Percentiles rank a stretch among this genome's conserved stretches.
phyloP scores from a whole-genome alignment of 1,284 basidiomycete genomes.

The Pseudozyma thailandica region DNA sequence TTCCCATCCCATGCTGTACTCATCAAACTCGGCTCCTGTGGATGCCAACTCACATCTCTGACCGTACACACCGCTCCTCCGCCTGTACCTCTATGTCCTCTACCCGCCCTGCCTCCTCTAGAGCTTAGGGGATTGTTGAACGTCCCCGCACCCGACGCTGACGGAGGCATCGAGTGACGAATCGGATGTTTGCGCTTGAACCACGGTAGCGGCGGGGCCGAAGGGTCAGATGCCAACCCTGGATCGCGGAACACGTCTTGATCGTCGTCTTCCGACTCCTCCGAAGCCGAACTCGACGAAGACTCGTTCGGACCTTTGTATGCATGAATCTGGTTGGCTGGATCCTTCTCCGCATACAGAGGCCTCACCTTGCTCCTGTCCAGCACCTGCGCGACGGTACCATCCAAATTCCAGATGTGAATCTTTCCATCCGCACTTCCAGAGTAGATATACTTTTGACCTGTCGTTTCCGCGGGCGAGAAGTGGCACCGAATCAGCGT shows the following conservation, averaged over 20 bases:
- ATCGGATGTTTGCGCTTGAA: constrained; percentile 32
- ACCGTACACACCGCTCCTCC: constrained; percentile 70
- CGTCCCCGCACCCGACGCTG: neutral
- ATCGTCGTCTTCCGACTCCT: constrained; percentile 20
- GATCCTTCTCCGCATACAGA: constrained; percentile 70
- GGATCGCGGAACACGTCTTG: constrained; percentile 22
- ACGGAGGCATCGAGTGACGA: constrained; percentile 5
- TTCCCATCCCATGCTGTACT: constrained; percentile 84
- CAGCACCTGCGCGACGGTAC: constrained; percentile 81
- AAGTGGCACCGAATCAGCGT: constrained; percentile 97
- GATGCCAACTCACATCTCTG: constrained; percentile 92
- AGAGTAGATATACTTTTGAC: constrained; percentile 91
- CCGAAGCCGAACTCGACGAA: constrained; percentile 3
- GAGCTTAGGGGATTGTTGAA: constrained; percentile 17
- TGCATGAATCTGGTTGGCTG: constrained; percentile 63
- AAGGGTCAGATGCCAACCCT: constrained; percentile 49
- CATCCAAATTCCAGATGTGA: constrained; percentile 92
- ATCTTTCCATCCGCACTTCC: constrained; percentile 80
- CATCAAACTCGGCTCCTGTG: constrained; percentile 87
- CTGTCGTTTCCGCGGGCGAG: constrained; percentile 89
- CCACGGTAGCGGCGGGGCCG: constrained; percentile 43
- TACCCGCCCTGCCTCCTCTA: constrained; percentile 12
- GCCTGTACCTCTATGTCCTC: constrained; percentile 39
- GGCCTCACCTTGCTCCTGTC: constrained; percentile 82
- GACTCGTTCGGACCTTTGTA: constrained; percentile 37